Percentiles rank a stretch among this genome's conserved stretches.
Conservation (phyloP, 129 eudicot species). For the Silybum marianum region DNA sequence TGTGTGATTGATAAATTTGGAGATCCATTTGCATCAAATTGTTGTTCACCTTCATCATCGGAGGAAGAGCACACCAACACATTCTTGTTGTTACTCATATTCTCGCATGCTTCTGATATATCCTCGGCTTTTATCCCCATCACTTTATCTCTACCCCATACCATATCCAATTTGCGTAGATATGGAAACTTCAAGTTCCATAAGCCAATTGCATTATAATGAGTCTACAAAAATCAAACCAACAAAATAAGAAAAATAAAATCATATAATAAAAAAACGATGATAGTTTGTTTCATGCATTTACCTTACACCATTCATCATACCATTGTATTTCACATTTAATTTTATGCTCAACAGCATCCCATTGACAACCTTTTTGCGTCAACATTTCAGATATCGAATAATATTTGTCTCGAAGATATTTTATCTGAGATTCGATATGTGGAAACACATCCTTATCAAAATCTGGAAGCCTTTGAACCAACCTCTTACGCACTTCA, state of each 20-base stretch:
- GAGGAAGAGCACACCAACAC: background rate
- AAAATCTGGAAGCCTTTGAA: background rate
- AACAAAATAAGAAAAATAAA: background rate
- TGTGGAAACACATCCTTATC: constrained; percentile 10
- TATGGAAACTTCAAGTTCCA: constrained; percentile 15
- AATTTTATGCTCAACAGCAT: constrained; percentile 15
- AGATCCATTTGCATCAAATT: background rate
- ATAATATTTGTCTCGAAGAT: constrained; percentile 11
- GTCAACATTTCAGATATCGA: constrained; percentile 5
- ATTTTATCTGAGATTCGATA: constrained; percentile 3
- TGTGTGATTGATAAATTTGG: background rate
- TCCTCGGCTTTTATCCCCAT: background rate
- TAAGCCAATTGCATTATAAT: constrained; percentile 5
- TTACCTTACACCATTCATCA: constrained; percentile 10
- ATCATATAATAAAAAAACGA: background rate
- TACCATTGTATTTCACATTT: constrained; percentile 13
- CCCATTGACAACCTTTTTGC: constrained; percentile 17
- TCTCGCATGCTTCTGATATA: background rate
- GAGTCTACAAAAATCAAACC: background rate
- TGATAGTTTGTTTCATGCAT: background rate
- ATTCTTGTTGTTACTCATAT: background rate
- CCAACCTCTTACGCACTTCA: constrained; percentile 12
- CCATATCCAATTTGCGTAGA: background rate
- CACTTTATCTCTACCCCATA: constrained; percentile 11
- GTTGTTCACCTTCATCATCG: background rate